Base-by-base conservation (phyloP, 805 yeast genomes). In the Jamesozyma spencerorum region DNA sequence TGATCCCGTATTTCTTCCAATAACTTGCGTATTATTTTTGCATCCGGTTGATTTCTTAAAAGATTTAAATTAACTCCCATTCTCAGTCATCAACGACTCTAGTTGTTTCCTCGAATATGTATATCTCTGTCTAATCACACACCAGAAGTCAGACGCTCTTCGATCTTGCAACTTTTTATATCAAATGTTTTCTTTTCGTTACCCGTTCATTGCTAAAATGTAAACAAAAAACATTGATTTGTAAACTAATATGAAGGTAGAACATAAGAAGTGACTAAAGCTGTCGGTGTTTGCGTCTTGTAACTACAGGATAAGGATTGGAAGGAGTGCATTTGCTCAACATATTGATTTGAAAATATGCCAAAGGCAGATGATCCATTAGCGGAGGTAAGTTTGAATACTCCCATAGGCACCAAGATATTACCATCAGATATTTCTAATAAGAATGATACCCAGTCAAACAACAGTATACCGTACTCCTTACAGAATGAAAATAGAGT, bases 301-400 rank as follows among this genome's bases (percentile, higher is more conserved):
- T n/a, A 10, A 7, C 26, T 22, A 22, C 26, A 22, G 26, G 26
- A 22, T 22, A n/a, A 28, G 8, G 7, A 14, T 19, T 31, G 24
- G 4, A 10, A 6, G 6, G 26, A 22, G 6, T 10, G 10, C 26
- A 22, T 22, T 22, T n/a, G n/a, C n/a, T n/a, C n/a, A n/a, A n/a
- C n/a, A n/a, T n/a, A n/a, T 22, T 22, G 10, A 22, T 7, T 22
- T 22, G 10, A 6, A n/a, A 41, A 15, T 3, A 55, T 53, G 57
- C 41, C 48, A 12, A 49, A 42, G 35, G 41, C 36, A 18, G 53
- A 55, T 30, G 58, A 51, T 19, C 56, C 56, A 26, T 41, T 55
- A 36, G 47, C 42, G 43, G 60, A 55, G 37, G 37, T 55, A 15
- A 50, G 50, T 39, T 36, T 50, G 39, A 55, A 55, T 37, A 47